Percentiles rank a stretch among this genome's conserved stretches.
These are phyloP conservation scores for Ploettnerulaceae sp. DNA, from an alignment of 2,329 filamentous ascomycete species.

Conservation along the genomic window DNA sequence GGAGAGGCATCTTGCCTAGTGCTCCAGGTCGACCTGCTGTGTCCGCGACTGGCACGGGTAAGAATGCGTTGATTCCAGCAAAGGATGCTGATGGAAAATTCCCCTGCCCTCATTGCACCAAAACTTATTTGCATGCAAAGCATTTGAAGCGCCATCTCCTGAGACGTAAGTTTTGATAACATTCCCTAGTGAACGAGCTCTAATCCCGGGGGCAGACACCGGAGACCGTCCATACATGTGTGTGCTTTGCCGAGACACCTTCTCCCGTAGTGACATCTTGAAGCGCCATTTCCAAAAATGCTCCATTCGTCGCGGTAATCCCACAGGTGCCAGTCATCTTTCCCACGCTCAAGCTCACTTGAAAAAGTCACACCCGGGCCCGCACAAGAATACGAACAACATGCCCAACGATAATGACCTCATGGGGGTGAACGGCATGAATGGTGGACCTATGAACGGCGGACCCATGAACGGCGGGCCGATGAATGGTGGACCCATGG, in stretches of 20 bases:
- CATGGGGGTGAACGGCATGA: constrained; percentile 53
- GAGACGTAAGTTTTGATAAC: constrained; percentile 67
- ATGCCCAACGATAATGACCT: constrained; percentile 59
- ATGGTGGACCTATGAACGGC: constrained; percentile 54
- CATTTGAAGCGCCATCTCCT: constrained; percentile 94
- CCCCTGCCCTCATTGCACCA: constrained; percentile 95
- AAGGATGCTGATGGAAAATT: constrained; percentile 98
- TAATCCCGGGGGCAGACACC: constrained; percentile 63
- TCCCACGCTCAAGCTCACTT: constrained; percentile 88
- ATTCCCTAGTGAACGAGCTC: constrained; percentile 6
- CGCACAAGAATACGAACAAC: constrained; percentile 49
- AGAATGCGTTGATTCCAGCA: constrained; percentile 79
- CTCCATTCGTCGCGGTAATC: constrained; percentile 91
- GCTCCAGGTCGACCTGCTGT: constrained; percentile 81
- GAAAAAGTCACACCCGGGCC: constrained; percentile 63
- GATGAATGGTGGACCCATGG: constrained; percentile 36
- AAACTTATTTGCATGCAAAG: constrained; percentile 96
- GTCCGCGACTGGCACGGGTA: constrained; percentile 61
- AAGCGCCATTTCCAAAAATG: constrained; percentile 99
- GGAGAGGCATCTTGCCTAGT: constrained; percentile 85
- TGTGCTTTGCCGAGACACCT: constrained; percentile 94
- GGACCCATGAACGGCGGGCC: constrained; percentile 54
- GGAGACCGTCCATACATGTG: constrained; percentile 98
- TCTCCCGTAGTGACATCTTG: constrained; percentile 94
- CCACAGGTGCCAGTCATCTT: constrained; percentile 88